Evolutionary conservation across 345 rosid species (phyloP).

Genomic region (Lenwebbia sp.): DNA sequence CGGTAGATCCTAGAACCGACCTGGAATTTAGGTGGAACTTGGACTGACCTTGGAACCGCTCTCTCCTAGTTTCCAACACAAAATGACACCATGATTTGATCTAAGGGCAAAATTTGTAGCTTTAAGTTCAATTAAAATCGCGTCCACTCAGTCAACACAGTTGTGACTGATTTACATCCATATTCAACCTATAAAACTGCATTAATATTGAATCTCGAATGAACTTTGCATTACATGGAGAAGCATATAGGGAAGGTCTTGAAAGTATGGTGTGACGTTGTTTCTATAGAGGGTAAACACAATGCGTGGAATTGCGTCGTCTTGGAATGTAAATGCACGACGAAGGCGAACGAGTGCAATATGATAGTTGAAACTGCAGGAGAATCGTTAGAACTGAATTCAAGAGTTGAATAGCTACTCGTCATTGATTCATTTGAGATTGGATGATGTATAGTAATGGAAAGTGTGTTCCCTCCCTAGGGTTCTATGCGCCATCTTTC

Average conservation of each 20-base stretch:
- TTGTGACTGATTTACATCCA: background rate
- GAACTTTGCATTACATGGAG: background rate
- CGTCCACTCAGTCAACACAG: background rate
- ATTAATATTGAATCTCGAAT: background rate
- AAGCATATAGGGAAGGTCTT: background rate
- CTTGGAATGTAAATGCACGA: background rate
- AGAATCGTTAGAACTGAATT: background rate
- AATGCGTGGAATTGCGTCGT: background rate
- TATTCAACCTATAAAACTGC: background rate
- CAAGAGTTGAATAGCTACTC: background rate
- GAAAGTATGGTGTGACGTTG: background rate
- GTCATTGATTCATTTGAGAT: background rate
- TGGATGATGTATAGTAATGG: background rate
- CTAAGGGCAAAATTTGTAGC: background rate
- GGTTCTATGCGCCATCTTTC: background rate
- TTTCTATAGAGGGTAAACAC: background rate
- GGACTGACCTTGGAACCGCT: too few relatives aligned
- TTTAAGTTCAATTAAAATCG: background rate
- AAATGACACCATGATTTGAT: background rate
- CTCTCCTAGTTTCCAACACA: background rate
- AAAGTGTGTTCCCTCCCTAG: background rate
- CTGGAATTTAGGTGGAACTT: too few relatives aligned
- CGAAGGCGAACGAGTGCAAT: background rate
- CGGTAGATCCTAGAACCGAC: too few relatives aligned
- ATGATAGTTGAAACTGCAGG: background rate